phyloP scores from a whole-genome alignment of 495 filamentous ascomycete species.

The Penicillium waksmanii region DNA sequence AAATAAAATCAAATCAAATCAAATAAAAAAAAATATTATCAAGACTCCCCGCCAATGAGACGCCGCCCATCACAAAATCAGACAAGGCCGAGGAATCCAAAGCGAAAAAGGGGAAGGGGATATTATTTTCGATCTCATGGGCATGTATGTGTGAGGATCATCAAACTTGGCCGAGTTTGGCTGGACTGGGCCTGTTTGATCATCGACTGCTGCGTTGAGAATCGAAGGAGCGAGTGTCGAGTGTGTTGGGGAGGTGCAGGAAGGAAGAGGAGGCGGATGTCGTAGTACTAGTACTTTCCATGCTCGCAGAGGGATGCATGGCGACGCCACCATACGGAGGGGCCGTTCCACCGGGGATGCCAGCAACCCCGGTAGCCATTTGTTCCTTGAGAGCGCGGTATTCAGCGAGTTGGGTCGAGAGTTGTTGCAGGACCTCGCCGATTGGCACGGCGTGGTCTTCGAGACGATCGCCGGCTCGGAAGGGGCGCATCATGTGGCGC shows the following conservation, averaged over 20 bases:
- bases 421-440: conserved; percentile 49
- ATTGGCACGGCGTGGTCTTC: conserved; percentile 58
- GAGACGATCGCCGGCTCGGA: conserved; percentile 47
- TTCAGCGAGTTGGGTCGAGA: conserved; percentile 54
- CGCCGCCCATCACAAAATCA: conserved; percentile 23
- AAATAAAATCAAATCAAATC: background rate
- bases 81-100: background rate
- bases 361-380: conserved; percentile 38
- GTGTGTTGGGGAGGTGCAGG: conserved; percentile 23
- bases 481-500: conserved; percentile 64
- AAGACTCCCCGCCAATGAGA: conserved; percentile 22
- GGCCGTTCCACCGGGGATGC: conserved; percentile 30
- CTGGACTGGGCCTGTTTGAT: background rate
- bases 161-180: background rate
- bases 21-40: background rate
- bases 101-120: background rate
- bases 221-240: conserved; percentile 29
- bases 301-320: conserved; percentile 22
- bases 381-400: conserved; percentile 54
- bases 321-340: conserved; percentile 12
- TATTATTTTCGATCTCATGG: background rate
- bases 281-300: conserved; percentile 25
- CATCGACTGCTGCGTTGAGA: conserved; percentile 14
- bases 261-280: conserved; percentile 42
- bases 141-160: background rate